phyloP scores from a whole-genome alignment of 2,329 filamentous ascomycete genomes.

The Talaromyces verruculosus region DNA sequence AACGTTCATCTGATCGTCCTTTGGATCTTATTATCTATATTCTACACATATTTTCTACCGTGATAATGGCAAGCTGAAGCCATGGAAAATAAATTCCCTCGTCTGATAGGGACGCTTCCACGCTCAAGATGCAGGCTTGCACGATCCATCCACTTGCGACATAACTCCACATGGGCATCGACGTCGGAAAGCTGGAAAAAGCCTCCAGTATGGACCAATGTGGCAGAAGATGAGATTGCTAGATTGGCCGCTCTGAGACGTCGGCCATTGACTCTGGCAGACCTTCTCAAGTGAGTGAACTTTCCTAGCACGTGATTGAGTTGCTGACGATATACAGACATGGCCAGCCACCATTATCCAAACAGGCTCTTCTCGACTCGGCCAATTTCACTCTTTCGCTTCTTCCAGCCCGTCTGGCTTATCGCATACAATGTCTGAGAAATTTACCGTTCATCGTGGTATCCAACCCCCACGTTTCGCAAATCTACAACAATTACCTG shows the following conservation, averaged over 20 bases:
- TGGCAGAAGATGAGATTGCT: slow-evolving; percentile 73
- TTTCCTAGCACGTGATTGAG: not conserved
- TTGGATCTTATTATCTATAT: not conserved
- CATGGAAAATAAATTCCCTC: slow-evolving; percentile 12
- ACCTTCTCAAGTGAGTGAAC: slow-evolving; percentile 73
- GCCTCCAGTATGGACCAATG: slow-evolving; percentile 50
- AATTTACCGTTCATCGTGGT: slow-evolving; percentile 98
- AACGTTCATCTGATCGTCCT: not conserved
- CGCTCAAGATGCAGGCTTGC: slow-evolving; percentile 7
- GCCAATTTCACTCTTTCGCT: slow-evolving; percentile 95
- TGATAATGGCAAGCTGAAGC: slow-evolving; percentile 12
- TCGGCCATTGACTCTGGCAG: slow-evolving; percentile 78
- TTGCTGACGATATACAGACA: slow-evolving; percentile 47
- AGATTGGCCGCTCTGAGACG: slow-evolving; percentile 74
- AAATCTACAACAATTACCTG: slow-evolving; percentile 94
- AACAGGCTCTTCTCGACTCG: slow-evolving; percentile 76
- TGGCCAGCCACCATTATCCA: slow-evolving; percentile 80
- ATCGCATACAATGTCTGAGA: slow-evolving; percentile 87
- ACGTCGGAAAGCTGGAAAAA: slow-evolving; percentile 37
- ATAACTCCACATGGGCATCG: slow-evolving; percentile 5
- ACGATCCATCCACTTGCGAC: slow-evolving; percentile 11
- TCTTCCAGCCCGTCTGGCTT: slow-evolving; percentile 85
- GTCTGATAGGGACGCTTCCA: slow-evolving; percentile 9
- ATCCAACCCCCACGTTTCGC: slow-evolving; percentile 90
- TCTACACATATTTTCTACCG: not conserved